phyloP scores from a whole-genome alignment of 192 early-diverging fungal genomes.

The Coemansia sp. region DNA sequence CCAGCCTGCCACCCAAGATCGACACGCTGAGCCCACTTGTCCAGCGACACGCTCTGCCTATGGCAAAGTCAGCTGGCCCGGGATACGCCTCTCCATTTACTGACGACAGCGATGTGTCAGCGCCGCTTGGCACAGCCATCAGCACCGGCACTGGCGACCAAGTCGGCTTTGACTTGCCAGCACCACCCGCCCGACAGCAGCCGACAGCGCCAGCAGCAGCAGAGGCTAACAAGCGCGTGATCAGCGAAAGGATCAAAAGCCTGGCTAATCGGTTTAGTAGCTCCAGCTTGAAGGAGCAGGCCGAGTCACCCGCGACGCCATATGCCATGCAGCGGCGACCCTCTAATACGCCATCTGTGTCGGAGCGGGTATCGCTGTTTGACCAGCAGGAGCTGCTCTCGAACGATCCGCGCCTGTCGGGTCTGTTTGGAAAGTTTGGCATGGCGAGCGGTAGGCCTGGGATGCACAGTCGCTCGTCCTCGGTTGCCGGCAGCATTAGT shows the following conservation, averaged over 20 bases:
- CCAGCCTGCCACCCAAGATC: constrained; percentile 21
- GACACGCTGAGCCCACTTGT: constrained; percentile 16
- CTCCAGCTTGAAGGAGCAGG: constrained; percentile 34
- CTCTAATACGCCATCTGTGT: constrained; percentile 50
- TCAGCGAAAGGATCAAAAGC: constrained; percentile 53
- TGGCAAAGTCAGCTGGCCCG: background rate
- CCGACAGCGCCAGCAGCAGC: constrained; percentile 2
- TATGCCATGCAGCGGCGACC: constrained; percentile 38
- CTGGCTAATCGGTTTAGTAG: constrained; percentile 50
- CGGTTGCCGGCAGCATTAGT: constrained; percentile 18
- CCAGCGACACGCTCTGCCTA: background rate
- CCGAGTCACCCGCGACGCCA: constrained; percentile 8
- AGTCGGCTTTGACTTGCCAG: constrained; percentile 25
- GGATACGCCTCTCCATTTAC: constrained; percentile 3
- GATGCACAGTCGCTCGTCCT: constrained; percentile 46
- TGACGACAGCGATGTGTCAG: constrained; percentile 36
- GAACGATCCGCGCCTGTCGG: constrained; percentile 38
- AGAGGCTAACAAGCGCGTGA: constrained; percentile 34
- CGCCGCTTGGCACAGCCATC: background rate
- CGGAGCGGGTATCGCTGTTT: constrained; percentile 53
- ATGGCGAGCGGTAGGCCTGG: constrained; percentile 18
- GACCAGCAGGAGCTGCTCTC: constrained; percentile 17
- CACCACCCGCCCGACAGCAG: background rate
- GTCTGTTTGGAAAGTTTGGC: constrained; percentile 49
- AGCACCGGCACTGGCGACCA: background rate